phyloP scores from a whole-genome alignment of 306 rosid species.

The Calophaca sinica region DNA sequence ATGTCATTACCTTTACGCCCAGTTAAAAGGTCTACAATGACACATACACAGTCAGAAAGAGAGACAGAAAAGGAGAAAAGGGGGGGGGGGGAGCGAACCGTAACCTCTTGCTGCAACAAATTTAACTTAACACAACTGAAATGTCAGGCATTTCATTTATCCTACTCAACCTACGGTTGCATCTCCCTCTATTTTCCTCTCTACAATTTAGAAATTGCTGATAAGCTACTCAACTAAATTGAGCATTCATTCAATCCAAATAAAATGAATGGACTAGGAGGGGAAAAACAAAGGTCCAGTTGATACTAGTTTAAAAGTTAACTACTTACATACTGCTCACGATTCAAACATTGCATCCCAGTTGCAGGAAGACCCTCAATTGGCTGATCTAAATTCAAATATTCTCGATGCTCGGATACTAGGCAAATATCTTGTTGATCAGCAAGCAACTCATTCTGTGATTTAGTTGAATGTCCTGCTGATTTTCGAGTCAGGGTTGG shows the following conservation, averaged over 20 bases:
- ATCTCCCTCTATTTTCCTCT: too few relatives aligned
- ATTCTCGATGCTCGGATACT: conserved; percentile 39
- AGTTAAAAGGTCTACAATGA: background rate
- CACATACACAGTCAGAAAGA: background rate
- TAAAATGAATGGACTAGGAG: too few relatives aligned
- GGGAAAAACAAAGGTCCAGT: too few relatives aligned
- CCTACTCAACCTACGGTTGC: too few relatives aligned
- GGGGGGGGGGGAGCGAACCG: background rate
- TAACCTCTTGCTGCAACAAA: background rate
- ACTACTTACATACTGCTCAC: conserved; percentile 51
- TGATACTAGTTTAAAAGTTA: too few relatives aligned
- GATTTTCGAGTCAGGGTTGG: conserved; percentile 45
- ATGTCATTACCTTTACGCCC: too few relatives aligned
- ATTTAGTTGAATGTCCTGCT: conserved; percentile 43
- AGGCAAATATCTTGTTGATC: conserved; percentile 40
- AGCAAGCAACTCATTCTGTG: conserved; percentile 48
- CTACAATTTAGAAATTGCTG: too few relatives aligned
- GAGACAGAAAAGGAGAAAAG: too few relatives aligned
- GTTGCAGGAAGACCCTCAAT: conserved; percentile 37
- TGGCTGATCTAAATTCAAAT: conserved; percentile 35
- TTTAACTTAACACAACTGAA: too few relatives aligned
- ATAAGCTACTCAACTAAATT: too few relatives aligned
- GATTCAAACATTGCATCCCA: conserved; percentile 34
- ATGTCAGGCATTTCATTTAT: too few relatives aligned
- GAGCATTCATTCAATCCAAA: too few relatives aligned